Evolutionary conservation across 352 stramenopile species (phyloP).

Genomic region (Phytophthora fragariaefolia): DNA sequence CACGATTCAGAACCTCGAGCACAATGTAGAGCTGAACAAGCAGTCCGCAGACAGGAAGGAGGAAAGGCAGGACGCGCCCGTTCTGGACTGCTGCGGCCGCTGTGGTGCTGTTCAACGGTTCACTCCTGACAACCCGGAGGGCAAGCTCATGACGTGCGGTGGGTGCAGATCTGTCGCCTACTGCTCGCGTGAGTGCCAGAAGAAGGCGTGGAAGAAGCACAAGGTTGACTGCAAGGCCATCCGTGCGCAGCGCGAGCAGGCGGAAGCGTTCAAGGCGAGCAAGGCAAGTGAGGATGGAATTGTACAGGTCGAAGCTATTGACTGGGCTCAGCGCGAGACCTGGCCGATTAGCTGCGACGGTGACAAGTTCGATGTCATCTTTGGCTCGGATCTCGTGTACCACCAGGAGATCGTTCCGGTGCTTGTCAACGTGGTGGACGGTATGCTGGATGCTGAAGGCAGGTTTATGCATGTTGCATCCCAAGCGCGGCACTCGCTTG

Average conservation of each 20-base stretch:
- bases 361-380: slow-evolving; percentile 70
- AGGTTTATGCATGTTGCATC: slow-evolving; percentile 86
- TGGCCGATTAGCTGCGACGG: slow-evolving; percentile 56
- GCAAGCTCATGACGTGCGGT: slow-evolving; percentile 87
- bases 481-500: slow-evolving; percentile 78
- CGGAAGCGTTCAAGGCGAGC: slow-evolving; percentile 25
- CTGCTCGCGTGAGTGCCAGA: slow-evolving; percentile 87
- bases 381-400: slow-evolving; percentile 89
- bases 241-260: slow-evolving; percentile 46
- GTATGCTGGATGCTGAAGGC: slow-evolving; percentile 53
- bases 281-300: slow-evolving; percentile 21
- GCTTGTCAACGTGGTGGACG: slow-evolving; percentile 82
- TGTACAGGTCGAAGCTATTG: slow-evolving; percentile 75
- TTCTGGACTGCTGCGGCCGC: slow-evolving; percentile 61
- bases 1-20: slow-evolving; percentile 82
- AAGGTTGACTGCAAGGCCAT: slow-evolving; percentile 83
- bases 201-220: slow-evolving; percentile 88
- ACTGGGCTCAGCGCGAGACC: slow-evolving; percentile 80
- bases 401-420: slow-evolving; percentile 84
- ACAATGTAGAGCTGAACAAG: slow-evolving; percentile 86
- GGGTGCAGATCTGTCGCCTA: slow-evolving; percentile 79
- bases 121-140: slow-evolving; percentile 83
- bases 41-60: slow-evolving; percentile 22
- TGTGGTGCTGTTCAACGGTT: slow-evolving; percentile 81
- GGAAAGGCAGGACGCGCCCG: slow-evolving; percentile 34